Evolutionary conservation across 2,329 filamentous ascomycete species (phyloP).

Genomic region (Trichoderma citrinoviride): DNA sequence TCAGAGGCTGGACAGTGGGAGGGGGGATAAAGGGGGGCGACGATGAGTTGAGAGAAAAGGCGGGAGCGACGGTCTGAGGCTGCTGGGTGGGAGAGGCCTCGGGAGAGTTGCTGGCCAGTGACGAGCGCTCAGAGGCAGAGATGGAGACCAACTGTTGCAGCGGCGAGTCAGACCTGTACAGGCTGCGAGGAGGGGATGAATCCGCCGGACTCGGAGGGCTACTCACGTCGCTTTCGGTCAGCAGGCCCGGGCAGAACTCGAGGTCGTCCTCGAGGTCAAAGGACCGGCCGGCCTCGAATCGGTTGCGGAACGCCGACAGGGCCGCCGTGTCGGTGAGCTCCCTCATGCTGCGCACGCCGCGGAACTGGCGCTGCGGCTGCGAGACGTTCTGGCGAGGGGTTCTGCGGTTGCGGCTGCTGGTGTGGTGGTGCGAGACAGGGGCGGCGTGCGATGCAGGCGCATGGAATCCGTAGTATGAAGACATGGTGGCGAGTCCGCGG

Average conservation of each 20-base stretch:
- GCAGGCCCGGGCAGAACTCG: constrained; percentile 87
- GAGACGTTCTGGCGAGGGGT: constrained; percentile 75
- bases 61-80: constrained; percentile 72
- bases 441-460: constrained; percentile 58
- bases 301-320: constrained; percentile 74
- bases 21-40: constrained; percentile 66
- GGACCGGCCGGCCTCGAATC: constrained; percentile 87
- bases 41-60: constrained; percentile 68
- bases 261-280: constrained; percentile 96
- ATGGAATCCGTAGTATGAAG: constrained; percentile 63
- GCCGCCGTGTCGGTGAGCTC: constrained; percentile 77
- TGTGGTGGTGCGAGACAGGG: constrained; percentile 62
- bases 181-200: constrained; percentile 23
- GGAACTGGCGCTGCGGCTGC: constrained; percentile 82
- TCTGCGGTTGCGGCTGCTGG: constrained; percentile 76
- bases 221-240: constrained; percentile 92
- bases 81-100: constrained; percentile 89
- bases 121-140: constrained; percentile 90
- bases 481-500: constrained; percentile 47
- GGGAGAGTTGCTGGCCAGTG: constrained; percentile 89
- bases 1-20: constrained; percentile 64
- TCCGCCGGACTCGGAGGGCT: constrained; percentile 23
- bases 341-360: constrained; percentile 80
- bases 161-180: constrained; percentile 35
- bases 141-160: constrained; percentile 76